A percentile compares a stretch with the other conserved stretches of the same genome.
Conservation (phyloP, 108 stramenopile species). For the Nitzschia putrida region DNA sequence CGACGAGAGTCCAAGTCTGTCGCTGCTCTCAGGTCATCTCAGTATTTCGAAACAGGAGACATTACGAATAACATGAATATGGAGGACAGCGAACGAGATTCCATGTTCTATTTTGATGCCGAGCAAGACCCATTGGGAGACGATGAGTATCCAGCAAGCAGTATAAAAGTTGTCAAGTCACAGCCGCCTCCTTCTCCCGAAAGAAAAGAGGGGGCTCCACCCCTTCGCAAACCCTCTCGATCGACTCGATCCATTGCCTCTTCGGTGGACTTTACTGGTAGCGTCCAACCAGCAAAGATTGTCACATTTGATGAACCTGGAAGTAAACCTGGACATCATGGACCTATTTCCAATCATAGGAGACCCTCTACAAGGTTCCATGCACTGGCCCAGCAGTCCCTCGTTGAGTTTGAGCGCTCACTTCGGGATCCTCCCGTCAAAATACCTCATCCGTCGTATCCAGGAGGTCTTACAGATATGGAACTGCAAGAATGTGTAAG, state of each 20-base stretch:
- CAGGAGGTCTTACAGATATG: constrained; percentile 41
- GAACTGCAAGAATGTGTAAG: constrained; percentile 48
- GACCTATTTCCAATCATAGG: constrained; percentile 23
- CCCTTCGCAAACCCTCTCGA: background rate
- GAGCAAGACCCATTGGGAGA: constrained; percentile 34
- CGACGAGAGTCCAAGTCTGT: background rate
- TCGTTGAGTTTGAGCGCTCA: background rate
- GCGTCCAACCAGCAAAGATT: background rate
- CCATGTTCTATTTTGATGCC: constrained; percentile 39
- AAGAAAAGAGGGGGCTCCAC: too few species aligned
- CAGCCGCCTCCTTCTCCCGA: too few species aligned
- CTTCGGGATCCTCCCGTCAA: constrained; percentile 7
- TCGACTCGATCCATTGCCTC: too few species aligned
- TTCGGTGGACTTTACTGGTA: background rate
- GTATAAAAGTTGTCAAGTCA: too few species aligned
- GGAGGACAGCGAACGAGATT: background rate
- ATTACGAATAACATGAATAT: background rate
- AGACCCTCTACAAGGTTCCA: constrained; percentile 13
- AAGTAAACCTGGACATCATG: too few species aligned
- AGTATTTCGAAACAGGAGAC: constrained; percentile 1
- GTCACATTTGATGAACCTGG: background rate
- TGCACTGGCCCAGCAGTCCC: constrained; percentile 3
- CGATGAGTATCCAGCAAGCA: constrained; percentile 28
- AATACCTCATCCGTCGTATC: constrained; percentile 31
- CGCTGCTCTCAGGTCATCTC: background rate